Conservation (phyloP, 2,329 filamentous ascomycete species). For the Talaromyces pinophilus region DNA sequence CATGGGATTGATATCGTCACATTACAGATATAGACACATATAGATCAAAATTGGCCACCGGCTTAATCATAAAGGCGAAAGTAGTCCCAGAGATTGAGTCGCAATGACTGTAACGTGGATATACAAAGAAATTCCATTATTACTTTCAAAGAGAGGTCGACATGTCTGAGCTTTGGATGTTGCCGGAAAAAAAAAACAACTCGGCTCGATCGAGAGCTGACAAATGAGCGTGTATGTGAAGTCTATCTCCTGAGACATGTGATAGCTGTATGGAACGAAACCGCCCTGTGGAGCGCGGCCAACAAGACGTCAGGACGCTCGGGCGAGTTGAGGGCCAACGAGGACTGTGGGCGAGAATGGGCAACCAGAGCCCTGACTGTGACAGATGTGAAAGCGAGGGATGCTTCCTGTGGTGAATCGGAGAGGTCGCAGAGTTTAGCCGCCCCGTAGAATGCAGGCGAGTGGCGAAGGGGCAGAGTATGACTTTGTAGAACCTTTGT, state of each 20-base stretch:
- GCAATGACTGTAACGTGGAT: neutral
- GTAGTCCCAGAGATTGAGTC: neutral
- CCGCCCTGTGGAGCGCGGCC: no score
- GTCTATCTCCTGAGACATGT: neutral
- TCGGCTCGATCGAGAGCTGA: neutral
- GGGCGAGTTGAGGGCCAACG: neutral
- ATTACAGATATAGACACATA: neutral
- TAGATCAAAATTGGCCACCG: neutral
- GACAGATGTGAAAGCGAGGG: neutral
- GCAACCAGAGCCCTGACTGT: neutral
- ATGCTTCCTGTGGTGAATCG: neutral
- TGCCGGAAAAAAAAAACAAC: neutral
- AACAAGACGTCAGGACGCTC: neutral
- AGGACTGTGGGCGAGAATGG: neutral
- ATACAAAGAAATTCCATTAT: neutral
- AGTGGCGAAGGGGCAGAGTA: neutral
- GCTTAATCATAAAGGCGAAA: neutral
- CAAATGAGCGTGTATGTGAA: neutral
- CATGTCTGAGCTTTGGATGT: neutral
- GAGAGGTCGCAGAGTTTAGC: neutral
- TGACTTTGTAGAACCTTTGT: neutral
- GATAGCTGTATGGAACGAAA: neutral
- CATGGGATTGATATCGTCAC: neutral
- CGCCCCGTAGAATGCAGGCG: neutral
- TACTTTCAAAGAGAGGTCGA: neutral